These are phyloP conservation scores for Tephrocybe sp. DNA, from an alignment of 768 basidiomycete genomes.

Conservation along the genomic window DNA sequence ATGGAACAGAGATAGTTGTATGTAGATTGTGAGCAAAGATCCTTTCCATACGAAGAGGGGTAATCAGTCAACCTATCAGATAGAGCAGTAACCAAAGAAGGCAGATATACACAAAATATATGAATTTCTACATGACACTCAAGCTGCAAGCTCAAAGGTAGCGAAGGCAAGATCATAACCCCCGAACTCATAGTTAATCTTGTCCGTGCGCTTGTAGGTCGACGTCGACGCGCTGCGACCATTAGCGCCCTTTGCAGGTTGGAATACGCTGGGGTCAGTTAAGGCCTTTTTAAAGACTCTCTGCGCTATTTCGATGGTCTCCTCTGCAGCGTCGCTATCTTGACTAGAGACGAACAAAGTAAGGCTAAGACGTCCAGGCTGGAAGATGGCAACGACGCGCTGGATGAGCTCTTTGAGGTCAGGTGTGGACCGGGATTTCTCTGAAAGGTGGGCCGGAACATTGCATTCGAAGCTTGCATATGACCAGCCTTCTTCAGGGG, in stretches of 20 bases:
- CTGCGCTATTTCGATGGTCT: conserved; percentile 71
- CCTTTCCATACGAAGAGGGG: neutral
- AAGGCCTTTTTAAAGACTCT: conserved; percentile 69
- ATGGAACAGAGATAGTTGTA: neutral
- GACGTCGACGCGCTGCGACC: conserved; percentile 18
- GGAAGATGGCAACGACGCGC: conserved; percentile 91
- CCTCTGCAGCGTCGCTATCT: conserved; percentile 46
- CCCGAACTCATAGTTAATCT: conserved; percentile 97
- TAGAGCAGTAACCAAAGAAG: neutral
- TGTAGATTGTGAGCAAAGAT: neutral
- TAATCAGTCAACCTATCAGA: neutral
- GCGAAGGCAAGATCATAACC: conserved; percentile 90
- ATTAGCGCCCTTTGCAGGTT: neutral
- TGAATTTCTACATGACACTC: conserved; percentile 3
- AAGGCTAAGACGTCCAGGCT: conserved; percentile 79
- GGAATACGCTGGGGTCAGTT: conserved; percentile 23
- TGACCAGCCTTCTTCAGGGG: conserved; percentile 96
- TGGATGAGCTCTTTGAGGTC: conserved; percentile 79
- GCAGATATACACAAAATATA: neutral
- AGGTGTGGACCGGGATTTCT: conserved; percentile 41
- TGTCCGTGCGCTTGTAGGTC: conserved; percentile 82
- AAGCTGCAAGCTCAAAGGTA: conserved; percentile 58
- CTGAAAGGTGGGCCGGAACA: conserved; percentile 53
- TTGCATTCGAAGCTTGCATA: conserved; percentile 99
- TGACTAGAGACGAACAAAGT: conserved; percentile 87